These are phyloP conservation scores for Zea luxurians DNA, from an alignment of 176 grass and related monocot genomes.

Conservation along the genomic window DNA sequence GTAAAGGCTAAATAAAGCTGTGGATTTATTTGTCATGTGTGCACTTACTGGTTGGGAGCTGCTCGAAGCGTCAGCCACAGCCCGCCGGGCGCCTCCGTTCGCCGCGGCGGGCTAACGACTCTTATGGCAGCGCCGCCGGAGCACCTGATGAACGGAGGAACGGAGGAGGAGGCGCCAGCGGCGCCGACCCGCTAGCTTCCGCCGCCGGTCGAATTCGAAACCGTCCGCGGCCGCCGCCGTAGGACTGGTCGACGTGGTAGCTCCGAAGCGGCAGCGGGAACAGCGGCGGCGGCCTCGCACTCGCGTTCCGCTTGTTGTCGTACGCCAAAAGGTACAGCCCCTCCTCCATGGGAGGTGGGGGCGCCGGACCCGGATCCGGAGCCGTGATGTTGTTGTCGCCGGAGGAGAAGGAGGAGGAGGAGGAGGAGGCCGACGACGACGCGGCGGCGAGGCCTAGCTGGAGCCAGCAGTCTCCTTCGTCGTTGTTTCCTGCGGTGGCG, in stretches of 20 bases:
- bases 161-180: constrained; percentile 31
- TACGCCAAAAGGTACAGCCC: constrained; percentile 44
- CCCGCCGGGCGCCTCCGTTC: constrained; percentile 57
- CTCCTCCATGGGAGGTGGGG: background rate
- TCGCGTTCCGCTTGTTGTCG: constrained; percentile 33
- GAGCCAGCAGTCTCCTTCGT: constrained; percentile 69
- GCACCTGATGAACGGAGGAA: constrained; percentile 34
- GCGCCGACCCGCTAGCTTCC: constrained; percentile 1
- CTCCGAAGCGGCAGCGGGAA: constrained; percentile 51
- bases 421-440: constrained; percentile 23
- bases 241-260: constrained; percentile 20
- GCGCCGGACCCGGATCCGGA: background rate
- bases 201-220: constrained; percentile 2
- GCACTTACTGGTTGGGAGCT: constrained; percentile 73
- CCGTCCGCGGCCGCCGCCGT: constrained; percentile 23
- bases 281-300: constrained; percentile 34
- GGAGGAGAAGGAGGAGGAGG: constrained; percentile 30
- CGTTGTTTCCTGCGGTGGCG: constrained; percentile 15
- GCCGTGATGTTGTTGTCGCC: constrained; percentile 10
- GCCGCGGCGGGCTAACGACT: constrained; percentile 59
- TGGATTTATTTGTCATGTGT: background rate
- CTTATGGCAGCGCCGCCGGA: constrained; percentile 45
- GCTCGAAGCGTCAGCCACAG: constrained; percentile 78
- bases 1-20: background rate
- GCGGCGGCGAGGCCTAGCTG: constrained; percentile 49